Evolutionary conservation across 495 filamentous ascomycete genomes (phyloP).

Genomic region (Podospora pseudopauciseta): DNA sequence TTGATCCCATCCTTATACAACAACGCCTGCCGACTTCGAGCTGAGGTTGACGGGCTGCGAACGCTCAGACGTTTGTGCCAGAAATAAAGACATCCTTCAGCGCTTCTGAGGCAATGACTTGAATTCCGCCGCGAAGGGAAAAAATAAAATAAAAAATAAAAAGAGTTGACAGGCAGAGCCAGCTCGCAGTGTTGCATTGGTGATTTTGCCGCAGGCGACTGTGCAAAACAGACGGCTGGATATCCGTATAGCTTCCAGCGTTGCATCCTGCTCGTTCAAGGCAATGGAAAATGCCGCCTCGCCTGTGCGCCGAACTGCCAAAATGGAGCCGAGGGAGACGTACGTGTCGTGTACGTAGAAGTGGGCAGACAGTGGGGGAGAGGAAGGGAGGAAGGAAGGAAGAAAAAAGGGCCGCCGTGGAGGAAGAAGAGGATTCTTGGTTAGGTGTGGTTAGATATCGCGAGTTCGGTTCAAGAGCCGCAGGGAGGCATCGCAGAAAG

Average conservation of each 20-base stretch:
- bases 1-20: neutral
- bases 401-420: neutral
- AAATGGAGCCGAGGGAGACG: neutral
- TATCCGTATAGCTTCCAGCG: constrained; percentile 12
- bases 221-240: constrained; percentile 14
- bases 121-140: neutral
- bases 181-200: constrained; percentile 25
- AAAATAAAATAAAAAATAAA: neutral
- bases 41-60: neutral
- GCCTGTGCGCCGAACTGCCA: constrained; percentile 15
- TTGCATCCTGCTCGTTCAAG: constrained; percentile 15
- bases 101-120: constrained; percentile 1
- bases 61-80: neutral
- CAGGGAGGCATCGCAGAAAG: neutral
- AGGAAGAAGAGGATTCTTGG: neutral
- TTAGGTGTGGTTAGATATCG: neutral
- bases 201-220: constrained; percentile 23
- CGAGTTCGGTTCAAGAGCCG: constrained; percentile 5
- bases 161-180: neutral
- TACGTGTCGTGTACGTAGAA: neutral
- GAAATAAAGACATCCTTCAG: neutral
- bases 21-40: neutral
- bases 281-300: constrained; percentile 19
- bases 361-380: neutral
- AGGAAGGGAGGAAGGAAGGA: neutral